Evolutionary conservation across 306 rosid species (phyloP).

Genomic region (Carpinus fangiana): DNA sequence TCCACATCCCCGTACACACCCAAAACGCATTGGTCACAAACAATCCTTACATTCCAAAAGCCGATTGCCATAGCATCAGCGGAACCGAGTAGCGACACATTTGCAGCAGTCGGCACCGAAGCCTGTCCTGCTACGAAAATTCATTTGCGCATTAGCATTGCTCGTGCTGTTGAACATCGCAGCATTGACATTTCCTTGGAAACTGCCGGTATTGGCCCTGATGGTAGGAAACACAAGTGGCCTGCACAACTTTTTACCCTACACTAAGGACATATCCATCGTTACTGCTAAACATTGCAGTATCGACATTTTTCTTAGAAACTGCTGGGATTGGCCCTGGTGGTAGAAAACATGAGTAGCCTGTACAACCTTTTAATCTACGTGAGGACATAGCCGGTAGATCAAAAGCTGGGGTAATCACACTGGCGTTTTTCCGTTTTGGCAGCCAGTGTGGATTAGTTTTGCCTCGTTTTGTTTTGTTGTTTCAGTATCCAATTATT

Average conservation of each 20-base stretch:
- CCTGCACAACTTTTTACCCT: slow-evolving; percentile 68
- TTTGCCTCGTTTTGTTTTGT: neutral
- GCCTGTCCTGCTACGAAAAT: slow-evolving; percentile 58
- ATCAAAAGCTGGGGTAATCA: neutral
- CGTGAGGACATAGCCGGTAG: slow-evolving; percentile 32
- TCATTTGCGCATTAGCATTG: slow-evolving; percentile 80
- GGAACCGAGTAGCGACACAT: slow-evolving; percentile 23
- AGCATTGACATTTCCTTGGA: slow-evolving; percentile 91
- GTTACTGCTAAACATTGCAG: slow-evolving; percentile 69
- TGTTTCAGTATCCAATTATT: neutral
- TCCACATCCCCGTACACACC: slow-evolving; percentile 81
- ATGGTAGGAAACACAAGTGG: slow-evolving; percentile 57
- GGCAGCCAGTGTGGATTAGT: neutral
- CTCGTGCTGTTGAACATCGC: slow-evolving; percentile 76
- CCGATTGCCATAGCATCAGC: slow-evolving; percentile 63
- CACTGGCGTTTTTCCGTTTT: neutral
- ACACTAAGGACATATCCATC: slow-evolving; percentile 31
- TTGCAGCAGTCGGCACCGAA: slow-evolving; percentile 58
- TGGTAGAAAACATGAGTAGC: slow-evolving; percentile 59
- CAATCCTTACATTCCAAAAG: slow-evolving; percentile 78
- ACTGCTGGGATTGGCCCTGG: slow-evolving; percentile 49
- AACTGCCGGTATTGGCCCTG: slow-evolving; percentile 52
- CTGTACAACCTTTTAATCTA: slow-evolving; percentile 61
- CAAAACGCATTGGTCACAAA: slow-evolving; percentile 85
- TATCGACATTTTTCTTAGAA: slow-evolving; percentile 85